phyloP scores from a whole-genome alignment of 148 eudicot genomes.

The Persicaria tinctoria region DNA sequence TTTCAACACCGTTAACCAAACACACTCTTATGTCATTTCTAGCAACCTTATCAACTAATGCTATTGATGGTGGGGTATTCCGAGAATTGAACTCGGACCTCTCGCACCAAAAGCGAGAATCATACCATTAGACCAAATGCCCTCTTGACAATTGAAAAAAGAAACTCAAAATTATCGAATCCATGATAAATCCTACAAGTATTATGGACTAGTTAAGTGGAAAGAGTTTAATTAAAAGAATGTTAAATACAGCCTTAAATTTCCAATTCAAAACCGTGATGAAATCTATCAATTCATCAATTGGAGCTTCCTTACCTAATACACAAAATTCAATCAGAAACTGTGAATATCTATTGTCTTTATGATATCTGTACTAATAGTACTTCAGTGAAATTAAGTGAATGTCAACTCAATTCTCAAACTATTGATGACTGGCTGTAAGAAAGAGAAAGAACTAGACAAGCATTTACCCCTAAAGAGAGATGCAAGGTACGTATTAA shows the following conservation, averaged over 20 bases:
- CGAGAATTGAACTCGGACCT: too few relatives aligned
- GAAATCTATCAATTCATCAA: slow-evolving; percentile 70
- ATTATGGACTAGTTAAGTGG: too few relatives aligned
- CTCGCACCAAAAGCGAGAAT: too few relatives aligned
- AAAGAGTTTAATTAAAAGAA: too few relatives aligned
- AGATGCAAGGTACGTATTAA: neutral
- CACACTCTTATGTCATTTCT: too few relatives aligned
- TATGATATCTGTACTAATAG: neutral
- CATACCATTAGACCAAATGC: too few relatives aligned
- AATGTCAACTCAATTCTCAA: neutral
- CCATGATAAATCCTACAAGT: too few relatives aligned
- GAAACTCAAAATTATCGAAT: too few relatives aligned
- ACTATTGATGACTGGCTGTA: neutral
- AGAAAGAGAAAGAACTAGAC: neutral
- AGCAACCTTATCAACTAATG: too few relatives aligned
- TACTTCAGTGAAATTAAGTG: neutral
- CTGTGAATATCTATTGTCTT: neutral
- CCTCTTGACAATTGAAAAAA: too few relatives aligned
- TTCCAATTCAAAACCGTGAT: slow-evolving; percentile 33
- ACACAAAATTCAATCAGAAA: slow-evolving; percentile 11
- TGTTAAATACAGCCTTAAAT: neutral
- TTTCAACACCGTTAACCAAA: too few relatives aligned
- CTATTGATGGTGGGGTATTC: too few relatives aligned
- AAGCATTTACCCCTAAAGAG: neutral
- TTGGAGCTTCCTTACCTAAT: slow-evolving; percentile 64